These are phyloP conservation scores for Sclerotinia nivalis DNA, from an alignment of 2,329 filamentous ascomycete genomes.

Conservation along the genomic window DNA sequence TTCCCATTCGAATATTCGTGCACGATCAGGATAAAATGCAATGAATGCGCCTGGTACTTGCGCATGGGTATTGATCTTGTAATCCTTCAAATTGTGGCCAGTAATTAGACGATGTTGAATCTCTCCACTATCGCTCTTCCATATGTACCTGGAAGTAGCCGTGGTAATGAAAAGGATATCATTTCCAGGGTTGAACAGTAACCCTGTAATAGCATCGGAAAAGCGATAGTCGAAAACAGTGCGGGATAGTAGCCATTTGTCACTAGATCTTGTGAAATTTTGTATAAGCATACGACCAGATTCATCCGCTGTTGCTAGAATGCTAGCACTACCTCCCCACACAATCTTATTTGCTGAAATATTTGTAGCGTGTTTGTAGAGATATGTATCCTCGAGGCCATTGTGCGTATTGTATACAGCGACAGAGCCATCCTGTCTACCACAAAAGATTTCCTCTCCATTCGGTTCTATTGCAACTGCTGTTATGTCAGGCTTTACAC, in stretches of 20 bases:
- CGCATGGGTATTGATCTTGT: not conserved
- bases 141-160: not conserved
- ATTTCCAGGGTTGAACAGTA: not conserved
- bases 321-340: not conserved
- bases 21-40: not conserved
- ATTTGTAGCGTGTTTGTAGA: not conserved
- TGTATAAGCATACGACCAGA: not conserved
- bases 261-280: not conserved
- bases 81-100: not conserved
- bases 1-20: conserved; percentile 1
- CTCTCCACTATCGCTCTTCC: not conserved
- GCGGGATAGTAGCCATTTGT: not conserved
- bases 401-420: not conserved
- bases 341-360: not conserved
- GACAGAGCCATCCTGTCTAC: not conserved
- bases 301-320: not conserved
- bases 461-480: not conserved
- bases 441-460: not conserved
- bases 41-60: not conserved
- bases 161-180: not conserved
- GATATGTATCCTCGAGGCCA: not conserved
- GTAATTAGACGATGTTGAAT: not conserved
- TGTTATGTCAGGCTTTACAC: not conserved
- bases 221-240: not conserved
- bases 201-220: not conserved